Evolutionary conservation across 805 yeast species (phyloP).

Genomic region (Candida hungchunana): DNA sequence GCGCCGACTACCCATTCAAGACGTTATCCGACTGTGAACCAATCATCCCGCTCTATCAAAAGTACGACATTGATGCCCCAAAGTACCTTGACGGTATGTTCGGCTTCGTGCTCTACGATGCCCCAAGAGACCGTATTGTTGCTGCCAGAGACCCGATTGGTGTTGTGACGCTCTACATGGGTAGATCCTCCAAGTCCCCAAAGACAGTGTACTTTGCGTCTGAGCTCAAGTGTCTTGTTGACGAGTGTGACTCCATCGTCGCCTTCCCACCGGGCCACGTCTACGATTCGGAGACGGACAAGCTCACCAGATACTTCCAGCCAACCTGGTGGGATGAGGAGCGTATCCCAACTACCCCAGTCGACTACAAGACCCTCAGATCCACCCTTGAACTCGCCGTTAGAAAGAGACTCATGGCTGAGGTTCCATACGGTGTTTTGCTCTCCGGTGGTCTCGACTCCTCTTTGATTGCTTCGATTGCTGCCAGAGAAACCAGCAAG

Average conservation of each 20-base stretch:
- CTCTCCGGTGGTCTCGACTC: slow-evolving; percentile 98
- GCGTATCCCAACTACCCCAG: slow-evolving; percentile 69
- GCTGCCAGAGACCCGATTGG: slow-evolving; percentile 99
- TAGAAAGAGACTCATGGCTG: slow-evolving; percentile 98
- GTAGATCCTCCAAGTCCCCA: slow-evolving; percentile 65
- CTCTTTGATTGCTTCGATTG: slow-evolving; percentile 93
- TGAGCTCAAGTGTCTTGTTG: slow-evolving; percentile 89
- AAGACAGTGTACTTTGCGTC: slow-evolving; percentile 85
- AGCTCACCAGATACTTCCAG: slow-evolving; percentile 79
- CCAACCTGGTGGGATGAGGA: slow-evolving; percentile 94
- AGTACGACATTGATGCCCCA: slow-evolving; percentile 88
- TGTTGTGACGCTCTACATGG: slow-evolving; percentile 94
- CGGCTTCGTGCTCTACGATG: slow-evolving; percentile 90
- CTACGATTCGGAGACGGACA: slow-evolving; percentile 86
- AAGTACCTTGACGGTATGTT: slow-evolving; percentile 96
- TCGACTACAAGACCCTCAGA: slow-evolving; percentile 69
- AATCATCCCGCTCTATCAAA: slow-evolving; percentile 85
- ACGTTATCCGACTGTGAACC: slow-evolving; percentile 96
- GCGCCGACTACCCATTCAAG: slow-evolving; percentile 69
- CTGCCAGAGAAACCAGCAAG: slow-evolving; percentile 89
- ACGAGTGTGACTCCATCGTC: slow-evolving; percentile 86
- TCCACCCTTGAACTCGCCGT: slow-evolving; percentile 88
- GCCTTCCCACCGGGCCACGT: slow-evolving; percentile 99
- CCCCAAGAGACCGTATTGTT: slow-evolving; percentile 74
- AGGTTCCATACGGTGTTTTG: slow-evolving; percentile 97